Base-by-base conservation (phyloP, 1,284 basidiomycete genomes). In the Moniliella sp. region DNA sequence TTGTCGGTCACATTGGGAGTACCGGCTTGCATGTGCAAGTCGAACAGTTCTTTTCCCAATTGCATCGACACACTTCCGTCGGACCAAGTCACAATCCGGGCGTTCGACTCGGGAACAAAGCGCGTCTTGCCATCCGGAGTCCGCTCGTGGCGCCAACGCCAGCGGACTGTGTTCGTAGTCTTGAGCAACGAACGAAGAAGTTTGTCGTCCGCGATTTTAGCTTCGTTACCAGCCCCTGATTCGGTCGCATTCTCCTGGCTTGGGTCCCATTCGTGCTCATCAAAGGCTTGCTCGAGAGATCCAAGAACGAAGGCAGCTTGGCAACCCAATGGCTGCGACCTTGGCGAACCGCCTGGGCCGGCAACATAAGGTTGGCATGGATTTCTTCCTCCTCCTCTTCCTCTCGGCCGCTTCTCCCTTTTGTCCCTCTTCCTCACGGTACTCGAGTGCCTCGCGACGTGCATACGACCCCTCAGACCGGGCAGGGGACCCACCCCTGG, bases 121-220 rank as follows among this genome's bases (percentile, higher is more conserved):
- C 15, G 79, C 49, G 75, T 74, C 46, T 71, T 64, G 4, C 73
- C 76, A 25, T 66, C 62, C 36, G 71, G 67, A 48, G 77, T 42
- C 4, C 35, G 18, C 19, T 43, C 73, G 51, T 76, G 75, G 5
- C 67, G 66, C 80, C 83, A 88, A 38, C 76, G 70, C 82, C 82
- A 88, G 28, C 82, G 72, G 18, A 88, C 67, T 2, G 81, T 83
- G 58, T 84, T 84, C 64, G 82, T 78, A 7, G 83, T 78, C 48
- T 77, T 77, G 31, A 86, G 29, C 25, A 55, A 29, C 33, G 45
- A 48, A 1, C 46, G 38, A 17, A 50, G 41, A 18, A 44, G 47
- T 21, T 45, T 32, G 30, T 50, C 47, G 30, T 39, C 34, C n/a
- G n/a, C n/a, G n/a, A n/a, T n/a, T n/a, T n/a, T n/a, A n/a, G n/a